Evolutionary conservation across 805 yeast genomes (phyloP), one percentile per base, ranked within the genome.

Genomic region (Suhomyces xylopsoci): DNA sequence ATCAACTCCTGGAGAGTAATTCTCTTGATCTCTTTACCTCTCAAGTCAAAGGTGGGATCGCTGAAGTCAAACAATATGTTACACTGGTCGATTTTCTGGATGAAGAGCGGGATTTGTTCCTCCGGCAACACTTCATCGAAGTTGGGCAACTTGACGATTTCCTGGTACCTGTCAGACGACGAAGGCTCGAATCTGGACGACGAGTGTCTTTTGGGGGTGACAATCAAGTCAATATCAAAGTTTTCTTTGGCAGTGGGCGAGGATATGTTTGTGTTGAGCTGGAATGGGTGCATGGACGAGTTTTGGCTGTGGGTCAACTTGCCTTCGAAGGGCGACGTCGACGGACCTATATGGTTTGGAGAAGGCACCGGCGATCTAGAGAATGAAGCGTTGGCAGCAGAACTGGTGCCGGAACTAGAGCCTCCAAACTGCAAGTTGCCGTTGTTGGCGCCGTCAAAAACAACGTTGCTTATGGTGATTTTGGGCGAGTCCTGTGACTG

Each of bases 11-110:
- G 91, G 53, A 94, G 76, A 1, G 97, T 90, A 49, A 84, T 77
- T 54, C 96, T 78, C 71, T 94, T 94, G 64, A 91, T 81, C 64
- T 94, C 98, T 69, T 94, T 94, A 45, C 97, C 97, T 62, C 87
- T 84, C 50, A 91, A 83, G 69, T 94, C 97, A 52, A 85, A 85
- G 12, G 96, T 87, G 6, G 97, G 96, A 70, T 94, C 98, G 62
- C 83, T 82, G 66, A 94, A 94, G 74, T 94, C 97, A 75, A 93
- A 94, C 75, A 94, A 83, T 24, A 91, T 85, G 67, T 90, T 90
- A 76, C 98, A 93, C 71, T 94, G 99, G 63, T 91, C 96, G 49
- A 93, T 85, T 65, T 94, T 94, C 61, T 87, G 87, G 50, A 91
- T 73, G 63, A 94, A 94, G 55, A 94, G 78, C 25, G 84, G 87